Base-by-base conservation (phyloP, 2,329 filamentous ascomycete species). In the Alternaria triticimaculans region DNA sequence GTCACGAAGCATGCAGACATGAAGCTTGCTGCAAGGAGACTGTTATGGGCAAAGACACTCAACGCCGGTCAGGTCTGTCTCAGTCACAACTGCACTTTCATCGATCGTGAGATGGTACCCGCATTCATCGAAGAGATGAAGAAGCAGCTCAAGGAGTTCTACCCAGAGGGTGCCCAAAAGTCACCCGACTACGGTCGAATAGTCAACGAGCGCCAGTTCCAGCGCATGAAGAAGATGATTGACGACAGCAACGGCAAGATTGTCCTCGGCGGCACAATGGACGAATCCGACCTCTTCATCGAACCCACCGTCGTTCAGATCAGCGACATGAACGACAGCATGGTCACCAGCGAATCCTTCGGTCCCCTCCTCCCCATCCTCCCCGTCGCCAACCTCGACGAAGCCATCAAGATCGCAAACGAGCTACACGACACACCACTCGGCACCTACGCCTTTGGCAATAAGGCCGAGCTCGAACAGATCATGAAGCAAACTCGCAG, bases 51-150 rank as follows among this genome's bases (percentile, higher is more conserved):
- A 54, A 99, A 98, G 86, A 86, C 88, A 5, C 78, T 93, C 65
- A 96, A 96, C 78, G 91, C 92, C 5, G 96, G 96, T 23, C 96
- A 99, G 82, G 87, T 97, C 68, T 99, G 96, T 80, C 87, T 97
- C 67, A 93, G 90, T 25, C 94, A 97, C 76, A 97, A 98, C 84
- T 97, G 97, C 81, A 90, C 92, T 56, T 86, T 97, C 55, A 88
- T 97, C 26, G 93, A 98, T 77, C 89, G 88, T 70, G 87, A 89
- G 49, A 85, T 95, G 5, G 82, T 95, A 26, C 85, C 89, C 14
- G 83, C 86, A 26, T 93, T 98, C 72, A 83, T 98, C 66, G 85
- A 88, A 58, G 88, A 92, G 75, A 86, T 98, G 74, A 91, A 92
- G 77, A 86, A 85, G 48, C 87, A 89, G 8, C 86, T 92, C 74